Base-by-base conservation (phyloP, 1,284 basidiomycete species). In the Leccinum holopus region DNA sequence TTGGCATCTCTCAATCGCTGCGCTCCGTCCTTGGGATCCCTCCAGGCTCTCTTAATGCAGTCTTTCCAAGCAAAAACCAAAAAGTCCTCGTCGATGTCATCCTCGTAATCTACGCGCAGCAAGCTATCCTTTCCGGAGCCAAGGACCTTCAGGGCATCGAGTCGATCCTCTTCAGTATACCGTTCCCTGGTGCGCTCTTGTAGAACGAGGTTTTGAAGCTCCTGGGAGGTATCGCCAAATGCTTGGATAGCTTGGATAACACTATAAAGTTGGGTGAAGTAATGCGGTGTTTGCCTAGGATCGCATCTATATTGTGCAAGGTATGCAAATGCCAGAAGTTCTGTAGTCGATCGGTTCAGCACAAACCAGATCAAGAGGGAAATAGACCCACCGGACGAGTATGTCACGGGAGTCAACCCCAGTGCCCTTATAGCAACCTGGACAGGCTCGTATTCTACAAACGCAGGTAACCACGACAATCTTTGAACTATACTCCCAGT, bases 271-370 rank as follows among this genome's bases (percentile, higher is more conserved):
- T 81, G 78, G 3, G 83, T 81, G 74, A 89, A 91, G 71, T 91
- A 88, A 14, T 76, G 70, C 5, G 83, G 67, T 0, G 90, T 92
- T 49, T 80, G 73, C 3, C 71, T 76, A 30, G 90, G 90, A 68
- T 91, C 85, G 72, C 91, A 93, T 62, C 90, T 87, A 69, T 86
- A 88, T 73, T 92, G 90, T 0, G 88, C 86, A 59, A 87, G 76
- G 70, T 92, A 93, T 0, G 85, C 89, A 70, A 90, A 92, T n/a
- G 78, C 78, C 57, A 93, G 80, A 7, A 90, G 77, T 30, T 88
- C 91, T 92, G 64, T 35, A 60, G 41, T 30, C 1, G 49, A 51
- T 61, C 32, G 28, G 64, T 37, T 63, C 59, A 62, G 57, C 47
- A 35, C 12, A 52, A 47, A 54, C 37, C 61, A 18, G 3, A 53